Evolutionary conservation across 2,329 filamentous ascomycete genomes (phyloP), one percentile per base, ranked within the genome.

Genomic region (Colletotrichum coccodes): DNA sequence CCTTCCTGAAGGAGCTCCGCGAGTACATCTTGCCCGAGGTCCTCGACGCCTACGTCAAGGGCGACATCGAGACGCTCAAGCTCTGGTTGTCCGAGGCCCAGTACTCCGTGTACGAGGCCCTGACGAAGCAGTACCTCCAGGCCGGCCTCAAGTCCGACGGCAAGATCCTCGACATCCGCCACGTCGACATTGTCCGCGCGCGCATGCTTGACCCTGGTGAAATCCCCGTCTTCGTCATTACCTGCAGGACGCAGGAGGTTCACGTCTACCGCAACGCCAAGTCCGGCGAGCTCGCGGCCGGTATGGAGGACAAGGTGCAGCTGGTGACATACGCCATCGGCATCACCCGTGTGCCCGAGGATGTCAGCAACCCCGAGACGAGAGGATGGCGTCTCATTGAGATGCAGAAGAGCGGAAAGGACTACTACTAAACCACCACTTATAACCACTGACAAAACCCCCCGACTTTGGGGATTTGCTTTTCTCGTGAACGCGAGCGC

Each of bases 281-380:
- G 87, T 92, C 92, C 1, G 91, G 91, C 72, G 87, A 98, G 80
- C 89, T 99, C 54, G 95, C 95, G 3, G 95, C 95, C 14, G 96
- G 96, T 49, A 98, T 98, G 94, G 96, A 99, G 81, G 96, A 99
- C 82, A 97, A 95, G 83, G 96, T 99, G 28, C 96, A 99, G 82
- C 91, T 97, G 74, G 96, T 99, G 73, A 98, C 96, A 2, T 99
- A 99, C 77, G 96, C 95, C 71, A 98, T 99, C 74, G 96, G 96
- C 75, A 92, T 99, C 70, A 99, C 96, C 4, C 88, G 96, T 72
- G 90, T 97, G 69, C 91, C 96, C 2, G 96, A 99, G 78, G 96
- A 99, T 74, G 95, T 98, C 73, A 95, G 91, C 85, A 98, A 99
- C 80, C 93, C 94, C 2, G 96, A 99, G 84, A 99, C 96, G 12